These are phyloP conservation scores for Rhodotorula sp. DNA, from an alignment of 1,284 basidiomycete species.

Conservation along the genomic window DNA sequence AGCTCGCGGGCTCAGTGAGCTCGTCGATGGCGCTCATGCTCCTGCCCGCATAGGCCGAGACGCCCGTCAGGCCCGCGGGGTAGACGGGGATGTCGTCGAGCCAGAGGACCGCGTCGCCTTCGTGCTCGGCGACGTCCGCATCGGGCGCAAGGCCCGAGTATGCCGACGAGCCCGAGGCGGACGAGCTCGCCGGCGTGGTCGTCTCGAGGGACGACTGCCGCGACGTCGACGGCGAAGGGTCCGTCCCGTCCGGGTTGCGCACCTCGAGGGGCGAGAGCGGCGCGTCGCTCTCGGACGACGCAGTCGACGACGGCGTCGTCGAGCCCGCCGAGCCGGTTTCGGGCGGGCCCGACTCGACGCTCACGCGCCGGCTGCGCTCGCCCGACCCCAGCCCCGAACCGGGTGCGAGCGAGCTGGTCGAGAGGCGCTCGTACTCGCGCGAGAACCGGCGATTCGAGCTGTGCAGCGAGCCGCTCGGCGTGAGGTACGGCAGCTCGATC, in stretches of 20 bases:
- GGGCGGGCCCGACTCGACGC: neutral
- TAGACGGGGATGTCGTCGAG: neutral
- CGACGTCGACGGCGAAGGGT: neutral
- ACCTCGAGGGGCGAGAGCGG: constrained; percentile 3
- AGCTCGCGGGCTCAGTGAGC: constrained; percentile 23
- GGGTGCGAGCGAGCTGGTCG: neutral
- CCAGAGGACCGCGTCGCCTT: neutral
- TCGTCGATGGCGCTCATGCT: constrained; percentile 25
- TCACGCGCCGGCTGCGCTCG: neutral
- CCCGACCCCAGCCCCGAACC: neutral
- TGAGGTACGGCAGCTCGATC: constrained; percentile 20
- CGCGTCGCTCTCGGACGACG: neutral
- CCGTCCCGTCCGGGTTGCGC: constrained; percentile 7
- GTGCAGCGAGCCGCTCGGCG: constrained; percentile 18
- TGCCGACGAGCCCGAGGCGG: neutral
- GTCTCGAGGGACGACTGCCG: neutral
- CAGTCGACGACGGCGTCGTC: neutral
- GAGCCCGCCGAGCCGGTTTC: neutral
- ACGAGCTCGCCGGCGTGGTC: neutral
- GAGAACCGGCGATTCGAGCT: neutral
- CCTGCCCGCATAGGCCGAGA: constrained; percentile 13
- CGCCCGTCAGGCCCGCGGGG: neutral
- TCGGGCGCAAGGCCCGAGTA: neutral
- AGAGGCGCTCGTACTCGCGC: neutral
- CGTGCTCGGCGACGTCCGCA: neutral